Base-by-base conservation (phyloP, 2,329 filamentous ascomycete genomes). In the Tolypocladium tundrense region DNA sequence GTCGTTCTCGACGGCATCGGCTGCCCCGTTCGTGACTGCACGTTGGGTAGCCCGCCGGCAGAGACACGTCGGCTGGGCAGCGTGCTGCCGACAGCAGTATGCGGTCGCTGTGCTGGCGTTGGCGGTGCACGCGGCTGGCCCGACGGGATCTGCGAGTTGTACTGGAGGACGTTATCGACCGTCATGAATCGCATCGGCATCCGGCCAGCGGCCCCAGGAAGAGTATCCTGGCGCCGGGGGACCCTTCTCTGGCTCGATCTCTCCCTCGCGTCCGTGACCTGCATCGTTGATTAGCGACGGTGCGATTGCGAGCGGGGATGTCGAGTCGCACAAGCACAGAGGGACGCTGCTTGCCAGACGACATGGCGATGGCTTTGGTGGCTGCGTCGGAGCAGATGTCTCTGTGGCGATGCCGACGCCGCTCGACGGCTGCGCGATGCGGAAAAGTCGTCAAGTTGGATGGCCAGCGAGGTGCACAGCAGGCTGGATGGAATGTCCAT, bases 91-190 rank as follows among this genome's bases (percentile, higher is more conserved):
- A 61, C 59, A 6, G 63, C 58, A 2, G 64, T 60, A 52, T 63
- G 60, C 2, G 66, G 62, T 35, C 66, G 64, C 51, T 64, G 79
- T 72, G 65, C 73, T 35, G 77, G 73, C 37, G 78, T 76, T 7
- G 85, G 87, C 1, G 89, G 88, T 0, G 84, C 80, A 43, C 94
- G 86, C 58, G 91, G 90, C 72, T 97, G 93, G 67, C 91, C 92
- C 0, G 94, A 97, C 1, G 94, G 94, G 45, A 99, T 94, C 68
- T 97, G 92, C 54, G 91, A 94, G 60, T 91, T 88, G 76, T 96
- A 90, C 71, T 96, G 91, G 6, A 99, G 85, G 63, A 97, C 89
- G 70, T 93, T 96, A 75, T 99, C 94, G 72, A 99, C 93, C 1
- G 85, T 87, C 69, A 97, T 90, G 72, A 89, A 89, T 66, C 84